Percentiles rank a stretch among this genome's conserved stretches.
These are phyloP conservation scores for Fusarium sp. DNA, from an alignment of 2,329 filamentous ascomycete genomes.

Conservation along the genomic window DNA sequence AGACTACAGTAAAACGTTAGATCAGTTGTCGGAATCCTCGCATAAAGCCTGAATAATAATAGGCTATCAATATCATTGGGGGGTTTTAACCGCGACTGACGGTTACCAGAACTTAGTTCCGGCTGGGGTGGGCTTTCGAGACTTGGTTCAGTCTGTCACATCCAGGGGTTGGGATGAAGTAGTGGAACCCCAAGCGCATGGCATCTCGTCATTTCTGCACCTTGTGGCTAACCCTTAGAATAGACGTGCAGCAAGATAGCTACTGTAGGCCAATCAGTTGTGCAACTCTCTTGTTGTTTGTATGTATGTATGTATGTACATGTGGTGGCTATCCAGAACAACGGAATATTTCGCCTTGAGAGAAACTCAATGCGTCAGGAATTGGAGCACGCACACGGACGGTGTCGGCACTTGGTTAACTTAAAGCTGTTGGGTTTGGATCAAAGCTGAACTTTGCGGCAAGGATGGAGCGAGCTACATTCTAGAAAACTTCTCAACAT, in stretches of 20 bases:
- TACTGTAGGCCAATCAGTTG: constrained; percentile 4
- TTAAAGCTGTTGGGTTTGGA: constrained; percentile 4
- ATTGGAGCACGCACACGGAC: not conserved
- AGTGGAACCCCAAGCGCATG: constrained; percentile 34
- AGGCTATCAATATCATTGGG: constrained; percentile 5
- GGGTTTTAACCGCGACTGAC: constrained; percentile 26
- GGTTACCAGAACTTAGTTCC: constrained; percentile 8
- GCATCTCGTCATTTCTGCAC: constrained; percentile 39
- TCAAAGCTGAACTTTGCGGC: constrained; percentile 29
- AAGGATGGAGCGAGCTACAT: constrained; percentile 20
- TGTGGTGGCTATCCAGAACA: not conserved
- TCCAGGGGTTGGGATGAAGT: constrained; percentile 29
- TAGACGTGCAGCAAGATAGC: constrained; percentile 14
- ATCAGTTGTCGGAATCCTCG: constrained; percentile 4
- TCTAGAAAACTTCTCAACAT: constrained; percentile 21
- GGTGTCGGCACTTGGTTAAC: constrained; percentile 15
- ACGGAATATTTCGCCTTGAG: not conserved
- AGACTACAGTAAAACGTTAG: constrained; percentile 1
- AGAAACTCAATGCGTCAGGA: not conserved
- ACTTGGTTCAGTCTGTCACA: constrained; percentile 3
- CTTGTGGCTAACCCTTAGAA: constrained; percentile 11
- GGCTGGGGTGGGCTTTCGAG: constrained; percentile 9
- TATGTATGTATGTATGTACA: not conserved
- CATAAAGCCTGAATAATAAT: constrained; percentile 26
- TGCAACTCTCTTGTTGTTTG: not conserved